Base-by-base conservation (phyloP, 345 rosid genomes). In the Eucalyptus virginea region DNA sequence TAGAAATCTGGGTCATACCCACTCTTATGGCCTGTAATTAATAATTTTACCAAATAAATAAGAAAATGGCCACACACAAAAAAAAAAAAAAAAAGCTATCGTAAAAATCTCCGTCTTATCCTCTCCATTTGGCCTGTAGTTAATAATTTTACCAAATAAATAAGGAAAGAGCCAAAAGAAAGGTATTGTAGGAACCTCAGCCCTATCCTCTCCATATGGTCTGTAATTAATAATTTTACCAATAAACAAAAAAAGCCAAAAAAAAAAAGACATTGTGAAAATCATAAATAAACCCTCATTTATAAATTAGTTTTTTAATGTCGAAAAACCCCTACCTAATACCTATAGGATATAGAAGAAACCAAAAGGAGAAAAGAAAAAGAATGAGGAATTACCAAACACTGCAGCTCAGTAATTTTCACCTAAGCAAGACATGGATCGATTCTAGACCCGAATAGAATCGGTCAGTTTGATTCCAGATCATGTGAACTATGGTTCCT, bases 391-490 rank as follows among this genome's bases (percentile, higher is more conserved):
- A 19, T 3, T 52, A 52, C 58, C 58, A 2, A 52, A 52, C 58
- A 7, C 2, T 21, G 2, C 24, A 52, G 2, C 11, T 8, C 8
- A 52, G 2, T 52, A 21, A 52, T 52, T 52, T 52, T 52, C 58
- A 52, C 26, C 1, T 2, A 8, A 1, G 11, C 26, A 52, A 52
- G 5, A 52, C 2, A 0, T 52, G 1, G 4, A 56, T 56, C 1
- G 0, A 9, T 56, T 3, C 1, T 24, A 24, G 62, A 56, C 24
- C 1, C 14, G 6, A 3, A 56, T 19, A 3, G 2, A 52, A 52
- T 18, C 0, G 0, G 5, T 6, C 3, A 7, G 1, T 21, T 56
- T 24, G 13, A 9, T 23, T 56, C 3, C 11, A 54, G 11, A 54
- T 54, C 6, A 21, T 0, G 28, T 56, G 28, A 21, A 24, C 3